These are phyloP conservation scores for Metschnikowia rubicola DNA, from an alignment of 805 yeast genomes.

Conservation along the genomic window DNA sequence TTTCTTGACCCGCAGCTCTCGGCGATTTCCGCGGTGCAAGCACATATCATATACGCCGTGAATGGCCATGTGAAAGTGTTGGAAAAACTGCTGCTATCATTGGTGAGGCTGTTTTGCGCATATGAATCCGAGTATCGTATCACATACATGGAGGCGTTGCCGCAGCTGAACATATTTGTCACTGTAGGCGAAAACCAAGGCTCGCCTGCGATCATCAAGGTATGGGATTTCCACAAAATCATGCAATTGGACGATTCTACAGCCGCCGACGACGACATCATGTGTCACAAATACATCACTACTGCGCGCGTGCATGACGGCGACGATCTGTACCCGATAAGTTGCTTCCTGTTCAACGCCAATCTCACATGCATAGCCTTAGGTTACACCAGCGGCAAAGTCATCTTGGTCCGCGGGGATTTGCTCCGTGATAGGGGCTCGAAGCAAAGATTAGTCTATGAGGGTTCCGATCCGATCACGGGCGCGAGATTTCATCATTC, in stretches of 20 bases:
- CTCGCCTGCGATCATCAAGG: conserved; percentile 58
- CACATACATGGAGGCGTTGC: conserved; percentile 50
- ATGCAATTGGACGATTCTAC: conserved; percentile 23
- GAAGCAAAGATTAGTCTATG: conserved; percentile 76
- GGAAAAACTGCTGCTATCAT: conserved; percentile 41
- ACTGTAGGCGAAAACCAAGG: conserved; percentile 78
- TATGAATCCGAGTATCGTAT: conserved; percentile 58
- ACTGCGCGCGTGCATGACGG: conserved; percentile 65
- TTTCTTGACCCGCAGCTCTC: conserved; percentile 77
- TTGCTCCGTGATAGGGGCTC: conserved; percentile 84
- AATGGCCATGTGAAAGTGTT: conserved; percentile 56
- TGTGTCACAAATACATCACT: conserved; percentile 50
- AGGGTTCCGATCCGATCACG: conserved; percentile 77
- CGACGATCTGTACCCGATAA: conserved; percentile 72
- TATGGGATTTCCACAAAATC: conserved; percentile 68
- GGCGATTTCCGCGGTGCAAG: conserved; percentile 56
- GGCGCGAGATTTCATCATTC: conserved; percentile 59
- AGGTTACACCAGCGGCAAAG: conserved; percentile 83
- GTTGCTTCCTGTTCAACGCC: conserved; percentile 53
- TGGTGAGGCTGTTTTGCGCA: conserved; percentile 53
- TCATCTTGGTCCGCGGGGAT: conserved; percentile 83
- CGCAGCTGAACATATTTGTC: conserved; percentile 50
- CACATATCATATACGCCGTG: conserved; percentile 58
- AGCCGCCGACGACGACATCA: conserved; percentile 9
- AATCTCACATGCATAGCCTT: conserved; percentile 65